phyloP scores from a whole-genome alignment of 2,329 filamentous ascomycete species.

The Colletotrichum echinochloae region DNA sequence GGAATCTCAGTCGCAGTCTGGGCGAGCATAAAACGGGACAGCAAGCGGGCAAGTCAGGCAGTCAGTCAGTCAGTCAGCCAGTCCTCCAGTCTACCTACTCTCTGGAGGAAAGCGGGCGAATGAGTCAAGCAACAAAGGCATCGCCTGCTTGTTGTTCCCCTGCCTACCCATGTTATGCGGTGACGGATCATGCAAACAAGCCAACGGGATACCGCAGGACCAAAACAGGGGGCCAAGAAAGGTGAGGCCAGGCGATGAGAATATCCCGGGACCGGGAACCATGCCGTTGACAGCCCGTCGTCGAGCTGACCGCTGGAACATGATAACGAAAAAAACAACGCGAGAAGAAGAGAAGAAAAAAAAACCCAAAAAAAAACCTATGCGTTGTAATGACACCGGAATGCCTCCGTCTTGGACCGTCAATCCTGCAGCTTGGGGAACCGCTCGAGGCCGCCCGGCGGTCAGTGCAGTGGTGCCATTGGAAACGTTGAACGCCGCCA shows the following conservation, averaged over 20 bases:
- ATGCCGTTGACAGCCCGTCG: background rate
- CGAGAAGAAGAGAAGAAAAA: too few relatives aligned
- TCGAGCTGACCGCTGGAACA: background rate
- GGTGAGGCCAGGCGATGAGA: slow-evolving; percentile 23
- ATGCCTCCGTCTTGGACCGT: background rate
- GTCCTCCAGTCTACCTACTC: background rate
- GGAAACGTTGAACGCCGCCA: background rate
- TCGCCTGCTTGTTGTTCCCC: background rate
- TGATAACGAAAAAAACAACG: background rate
- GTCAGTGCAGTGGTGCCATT: slow-evolving; percentile 9
- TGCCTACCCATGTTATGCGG: background rate
- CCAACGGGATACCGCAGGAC: background rate
- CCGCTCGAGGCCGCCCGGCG: slow-evolving; percentile 22
- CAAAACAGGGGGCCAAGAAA: background rate
- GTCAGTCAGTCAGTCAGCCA: too few relatives aligned
- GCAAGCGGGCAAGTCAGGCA: background rate
- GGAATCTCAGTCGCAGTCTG: background rate
- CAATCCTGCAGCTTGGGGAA: background rate
- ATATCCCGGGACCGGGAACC: slow-evolving; percentile 6
- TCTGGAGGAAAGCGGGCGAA: background rate
- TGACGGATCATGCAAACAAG: background rate
- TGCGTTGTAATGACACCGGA: background rate
- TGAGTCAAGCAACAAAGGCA: background rate
- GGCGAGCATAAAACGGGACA: slow-evolving; percentile 12
- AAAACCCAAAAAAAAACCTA: background rate